A percentile compares a stretch with the other conserved stretches of the same genome.
These are phyloP conservation scores for Chaetomiaceae sp. DNA, from an alignment of 2,329 filamentous ascomycete genomes.

Conservation along the genomic window DNA sequence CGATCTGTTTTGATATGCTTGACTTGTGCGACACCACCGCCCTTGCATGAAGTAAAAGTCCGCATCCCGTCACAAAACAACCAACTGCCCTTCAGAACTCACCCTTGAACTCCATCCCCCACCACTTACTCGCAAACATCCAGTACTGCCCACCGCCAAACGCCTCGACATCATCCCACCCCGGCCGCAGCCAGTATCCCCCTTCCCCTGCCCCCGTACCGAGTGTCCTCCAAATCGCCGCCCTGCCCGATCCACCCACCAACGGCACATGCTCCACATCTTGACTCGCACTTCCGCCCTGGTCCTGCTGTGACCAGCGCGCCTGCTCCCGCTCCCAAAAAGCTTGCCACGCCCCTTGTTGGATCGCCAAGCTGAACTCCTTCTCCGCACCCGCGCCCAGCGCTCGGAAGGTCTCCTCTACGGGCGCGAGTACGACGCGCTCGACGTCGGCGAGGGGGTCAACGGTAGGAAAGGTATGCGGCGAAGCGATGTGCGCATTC, in stretches of 20 bases:
- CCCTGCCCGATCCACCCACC: background rate
- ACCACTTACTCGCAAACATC: too few species aligned
- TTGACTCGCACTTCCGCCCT: too few species aligned
- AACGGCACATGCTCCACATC: too few species aligned
- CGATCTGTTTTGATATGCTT: too few species aligned
- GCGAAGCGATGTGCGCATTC: background rate
- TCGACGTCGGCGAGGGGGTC: background rate
- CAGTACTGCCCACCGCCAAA: background rate
- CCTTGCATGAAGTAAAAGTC: too few species aligned
- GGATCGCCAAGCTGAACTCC: slow-evolving; percentile 1
- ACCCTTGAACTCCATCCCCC: too few species aligned
- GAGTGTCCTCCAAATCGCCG: background rate
- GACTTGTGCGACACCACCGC: too few species aligned
- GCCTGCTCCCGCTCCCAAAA: background rate
- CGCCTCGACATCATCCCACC: background rate
- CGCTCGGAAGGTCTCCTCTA: background rate
- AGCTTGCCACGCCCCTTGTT: background rate
- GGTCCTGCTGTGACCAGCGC: background rate
- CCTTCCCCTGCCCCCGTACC: background rate
- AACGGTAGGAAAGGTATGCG: background rate
- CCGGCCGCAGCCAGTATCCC: slow-evolving; percentile 1
- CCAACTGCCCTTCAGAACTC: too few species aligned
- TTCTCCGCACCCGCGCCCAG: background rate
- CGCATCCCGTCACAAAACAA: too few species aligned
- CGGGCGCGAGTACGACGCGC: background rate